A percentile compares a stretch with the other conserved stretches of the same genome.
Conservation (phyloP, 2,329 filamentous ascomycete genomes). For the Lojkania enalia region DNA sequence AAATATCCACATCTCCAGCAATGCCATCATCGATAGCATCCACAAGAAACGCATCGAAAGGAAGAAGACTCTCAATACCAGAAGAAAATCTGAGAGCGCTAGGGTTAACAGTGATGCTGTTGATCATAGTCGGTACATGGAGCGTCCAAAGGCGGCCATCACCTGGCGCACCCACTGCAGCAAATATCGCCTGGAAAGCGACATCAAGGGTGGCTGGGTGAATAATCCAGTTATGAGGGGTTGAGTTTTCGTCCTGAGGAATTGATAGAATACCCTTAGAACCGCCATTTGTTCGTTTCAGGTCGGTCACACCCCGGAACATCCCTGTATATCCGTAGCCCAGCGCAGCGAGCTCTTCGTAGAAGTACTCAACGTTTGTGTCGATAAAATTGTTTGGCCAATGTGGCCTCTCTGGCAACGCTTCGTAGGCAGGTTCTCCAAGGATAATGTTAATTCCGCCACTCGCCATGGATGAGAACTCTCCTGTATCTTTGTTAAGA, state of each 20-base stretch:
- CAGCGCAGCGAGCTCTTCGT: background rate
- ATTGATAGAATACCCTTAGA: background rate
- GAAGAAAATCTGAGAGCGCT: background rate
- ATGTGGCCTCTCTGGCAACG: background rate
- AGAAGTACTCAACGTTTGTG: background rate
- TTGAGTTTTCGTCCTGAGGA: background rate
- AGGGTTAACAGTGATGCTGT: conserved; percentile 23
- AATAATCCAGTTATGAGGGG: conserved; percentile 2
- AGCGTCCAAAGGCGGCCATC: conserved; percentile 17
- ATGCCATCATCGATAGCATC: background rate
- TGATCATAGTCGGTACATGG: conserved; percentile 19
- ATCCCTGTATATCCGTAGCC: conserved; percentile 17
- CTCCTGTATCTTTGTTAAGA: background rate
- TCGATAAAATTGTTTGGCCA: background rate
- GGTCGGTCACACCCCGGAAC: background rate
- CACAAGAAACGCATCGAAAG: conserved; percentile 2
- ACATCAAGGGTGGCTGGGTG: conserved; percentile 32
- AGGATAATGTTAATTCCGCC: background rate
- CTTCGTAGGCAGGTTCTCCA: background rate
- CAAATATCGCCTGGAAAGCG: conserved; percentile 25
- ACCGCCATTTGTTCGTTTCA: background rate
- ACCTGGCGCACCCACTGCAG: conserved; percentile 11
- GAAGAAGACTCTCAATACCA: background rate
- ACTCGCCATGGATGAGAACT: background rate
- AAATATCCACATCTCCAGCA: background rate